Percentiles rank a stretch among this genome's conserved stretches.
phyloP scores from a whole-genome alignment of 768 basidiomycete genomes.

The Trametes sanguinea region DNA sequence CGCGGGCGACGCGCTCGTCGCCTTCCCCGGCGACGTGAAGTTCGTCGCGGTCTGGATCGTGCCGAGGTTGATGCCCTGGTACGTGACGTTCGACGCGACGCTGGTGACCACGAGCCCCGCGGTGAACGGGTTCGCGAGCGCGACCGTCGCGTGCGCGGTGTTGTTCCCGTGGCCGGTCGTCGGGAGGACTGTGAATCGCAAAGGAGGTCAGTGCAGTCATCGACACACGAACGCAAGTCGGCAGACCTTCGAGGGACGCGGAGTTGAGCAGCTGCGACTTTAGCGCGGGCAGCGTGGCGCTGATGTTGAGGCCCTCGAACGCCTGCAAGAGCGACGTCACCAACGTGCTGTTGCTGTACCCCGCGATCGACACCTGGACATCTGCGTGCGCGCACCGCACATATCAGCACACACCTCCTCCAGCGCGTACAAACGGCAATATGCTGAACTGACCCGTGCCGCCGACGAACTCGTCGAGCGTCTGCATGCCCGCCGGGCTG shows the following conservation, averaged over 20 bases:
- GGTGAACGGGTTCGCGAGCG: conserved; percentile 69
- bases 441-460: no score
- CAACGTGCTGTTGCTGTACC: conserved; percentile 60
- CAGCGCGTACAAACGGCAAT: no score
- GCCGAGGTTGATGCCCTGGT: conserved; percentile 63
- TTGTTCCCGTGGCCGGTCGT: conserved; percentile 66
- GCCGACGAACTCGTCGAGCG: conserved; percentile 68
- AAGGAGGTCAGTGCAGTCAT: background rate
- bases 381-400: conserved; percentile 37
- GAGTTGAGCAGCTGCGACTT: conserved; percentile 55
- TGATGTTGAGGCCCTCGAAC: conserved; percentile 59
- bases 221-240: background rate
- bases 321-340: conserved; percentile 60
- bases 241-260: conserved; percentile 45
- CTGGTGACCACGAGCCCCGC: conserved; percentile 56
- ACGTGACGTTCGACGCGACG: conserved; percentile 60
- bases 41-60: conserved; percentile 54
- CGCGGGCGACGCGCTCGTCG: conserved; percentile 55
- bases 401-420: no score
- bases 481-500: conserved; percentile 58
- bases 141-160: conserved; percentile 63
- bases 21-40: conserved; percentile 55
- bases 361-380: conserved; percentile 56
- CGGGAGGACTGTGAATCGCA: conserved; percentile 48
- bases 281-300: conserved; percentile 60